These are phyloP conservation scores for Amanita thiersii DNA, from an alignment of 768 basidiomycete species.

Conservation along the genomic window DNA sequence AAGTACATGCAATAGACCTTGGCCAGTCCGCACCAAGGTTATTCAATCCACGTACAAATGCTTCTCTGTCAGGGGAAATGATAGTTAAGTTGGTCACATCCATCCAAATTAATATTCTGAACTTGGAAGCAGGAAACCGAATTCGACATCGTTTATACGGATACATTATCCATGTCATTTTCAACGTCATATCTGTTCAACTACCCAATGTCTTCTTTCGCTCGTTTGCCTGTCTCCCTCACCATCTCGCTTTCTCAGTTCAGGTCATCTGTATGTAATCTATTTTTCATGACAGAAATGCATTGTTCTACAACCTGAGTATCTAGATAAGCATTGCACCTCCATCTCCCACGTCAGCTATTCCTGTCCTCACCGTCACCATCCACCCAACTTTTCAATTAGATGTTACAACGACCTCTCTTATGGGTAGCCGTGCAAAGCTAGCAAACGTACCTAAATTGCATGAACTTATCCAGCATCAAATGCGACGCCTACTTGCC, in stretches of 20 bases:
- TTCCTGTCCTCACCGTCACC: conserved; percentile 60
- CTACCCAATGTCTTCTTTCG: conserved; percentile 78
- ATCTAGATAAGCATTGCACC: conserved; percentile 55
- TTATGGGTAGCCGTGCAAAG: conserved; percentile 96
- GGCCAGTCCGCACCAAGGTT: conserved; percentile 75
- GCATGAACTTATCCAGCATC: conserved; percentile 87
- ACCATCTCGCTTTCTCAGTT: conserved; percentile 73
- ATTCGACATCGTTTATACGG: conserved; percentile 79
- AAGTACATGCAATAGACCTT: conserved; percentile 77
- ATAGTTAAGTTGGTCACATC: conserved; percentile 14
- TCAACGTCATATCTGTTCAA: conserved; percentile 81
- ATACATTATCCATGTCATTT: conserved; percentile 74
- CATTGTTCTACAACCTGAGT: conserved; percentile 5
- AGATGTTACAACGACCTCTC: conserved; percentile 78
- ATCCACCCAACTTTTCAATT: conserved; percentile 85
- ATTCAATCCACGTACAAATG: conserved; percentile 52
- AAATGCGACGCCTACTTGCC: conserved; percentile 62
- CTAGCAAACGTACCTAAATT: conserved; percentile 95
- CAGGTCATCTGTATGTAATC: conserved; percentile 48
- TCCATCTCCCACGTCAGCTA: conserved; percentile 41
- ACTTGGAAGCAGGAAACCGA: conserved; percentile 53
- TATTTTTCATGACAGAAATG: conserved; percentile 3
- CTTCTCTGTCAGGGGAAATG: conserved; percentile 10
- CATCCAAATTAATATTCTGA: neutral
- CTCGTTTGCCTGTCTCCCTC: conserved; percentile 73